Percentiles rank a stretch among this genome's conserved stretches.
These are phyloP conservation scores for Fusarium palustre DNA, from an alignment of 2,329 filamentous ascomycete species.

Conservation along the genomic window DNA sequence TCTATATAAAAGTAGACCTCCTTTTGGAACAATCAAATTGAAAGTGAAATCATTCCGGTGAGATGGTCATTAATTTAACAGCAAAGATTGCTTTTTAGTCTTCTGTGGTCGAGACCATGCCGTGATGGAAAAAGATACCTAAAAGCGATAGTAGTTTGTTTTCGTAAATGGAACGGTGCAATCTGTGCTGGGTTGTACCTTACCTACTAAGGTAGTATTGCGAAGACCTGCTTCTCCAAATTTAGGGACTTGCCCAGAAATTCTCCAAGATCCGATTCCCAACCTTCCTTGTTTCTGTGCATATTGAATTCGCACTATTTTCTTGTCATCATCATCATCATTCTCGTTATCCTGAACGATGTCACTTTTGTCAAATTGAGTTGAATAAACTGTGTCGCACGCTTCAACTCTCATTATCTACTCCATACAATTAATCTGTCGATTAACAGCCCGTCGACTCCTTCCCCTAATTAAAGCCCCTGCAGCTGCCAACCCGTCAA, in stretches of 20 bases:
- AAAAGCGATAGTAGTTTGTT: conserved; percentile 14
- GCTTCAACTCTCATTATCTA: background rate
- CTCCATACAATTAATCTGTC: background rate
- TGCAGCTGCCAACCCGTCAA: conserved; percentile 40
- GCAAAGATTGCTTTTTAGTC: background rate
- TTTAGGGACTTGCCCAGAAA: conserved; percentile 33
- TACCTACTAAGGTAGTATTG: background rate
- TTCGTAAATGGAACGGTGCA: conserved; percentile 32
- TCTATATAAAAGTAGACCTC: background rate
- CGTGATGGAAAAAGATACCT: background rate
- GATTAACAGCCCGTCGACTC: conserved; percentile 2
- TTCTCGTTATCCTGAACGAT: background rate
- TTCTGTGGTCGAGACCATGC: conserved; percentile 7
- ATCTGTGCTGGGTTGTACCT: background rate
- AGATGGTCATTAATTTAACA: background rate
- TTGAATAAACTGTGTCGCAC: background rate
- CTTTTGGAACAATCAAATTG: background rate
- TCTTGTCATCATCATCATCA: background rate
- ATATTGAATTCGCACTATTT: background rate
- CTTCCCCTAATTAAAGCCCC: conserved; percentile 26
- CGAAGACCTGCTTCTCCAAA: conserved; percentile 23
- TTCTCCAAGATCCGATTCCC: conserved; percentile 26
- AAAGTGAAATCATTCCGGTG: background rate
- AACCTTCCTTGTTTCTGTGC: conserved; percentile 30
- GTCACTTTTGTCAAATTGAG: background rate